Evolutionary conservation across 768 basidiomycete species (phyloP), one percentile per base, ranked within the genome.

Genomic region (Nidula microcarpa): DNA sequence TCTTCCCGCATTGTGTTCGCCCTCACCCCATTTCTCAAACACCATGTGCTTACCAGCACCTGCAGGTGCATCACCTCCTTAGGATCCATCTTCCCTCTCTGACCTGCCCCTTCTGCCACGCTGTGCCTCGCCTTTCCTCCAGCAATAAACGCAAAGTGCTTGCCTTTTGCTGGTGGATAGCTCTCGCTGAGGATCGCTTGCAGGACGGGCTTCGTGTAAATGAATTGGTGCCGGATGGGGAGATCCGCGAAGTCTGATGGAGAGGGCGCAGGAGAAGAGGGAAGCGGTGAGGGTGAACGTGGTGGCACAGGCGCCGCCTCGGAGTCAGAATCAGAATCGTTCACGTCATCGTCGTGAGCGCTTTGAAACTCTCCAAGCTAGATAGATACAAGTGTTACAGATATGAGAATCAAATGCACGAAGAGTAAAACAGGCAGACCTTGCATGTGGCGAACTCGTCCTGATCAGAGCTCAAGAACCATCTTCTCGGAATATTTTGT

Each of bases 191-290:
- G 64, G 33, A 90, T 78, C 1, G 82, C 84, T 23, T 60, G 66
- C 43, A 92, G 68, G 11, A 90, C 73, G 1, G 82, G 82, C 55
- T 85, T 89, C 30, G 79, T 74, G 59, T 88, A 89, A 9, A 70
- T 76, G 52, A 92, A 80, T 57, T 91, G 87, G 37, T 79, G 67
- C 16, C 71, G 72, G 6, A 88, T 74, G 5, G 74, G 51, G 33
- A 89, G 73, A 17, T 73, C 65, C 39, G 57, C 62, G 57, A 88
- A 89, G n/a, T 67, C 65, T 0, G 62, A 60, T 2, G 64, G 58
- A 11, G 67, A 52, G 1, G 84, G 79, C 11, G 75, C 68, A 30
- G 80, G 76, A 34, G 75, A 64, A 4, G 50, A 51, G 8, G 77
- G 76, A 17, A 67, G 64, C 3, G 80, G 76, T 52, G 76, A 80